Evolutionary conservation across 495 filamentous ascomycete species (phyloP), one percentile per base, ranked within the genome.

Genomic region (Trichoderma asperelloides): DNA sequence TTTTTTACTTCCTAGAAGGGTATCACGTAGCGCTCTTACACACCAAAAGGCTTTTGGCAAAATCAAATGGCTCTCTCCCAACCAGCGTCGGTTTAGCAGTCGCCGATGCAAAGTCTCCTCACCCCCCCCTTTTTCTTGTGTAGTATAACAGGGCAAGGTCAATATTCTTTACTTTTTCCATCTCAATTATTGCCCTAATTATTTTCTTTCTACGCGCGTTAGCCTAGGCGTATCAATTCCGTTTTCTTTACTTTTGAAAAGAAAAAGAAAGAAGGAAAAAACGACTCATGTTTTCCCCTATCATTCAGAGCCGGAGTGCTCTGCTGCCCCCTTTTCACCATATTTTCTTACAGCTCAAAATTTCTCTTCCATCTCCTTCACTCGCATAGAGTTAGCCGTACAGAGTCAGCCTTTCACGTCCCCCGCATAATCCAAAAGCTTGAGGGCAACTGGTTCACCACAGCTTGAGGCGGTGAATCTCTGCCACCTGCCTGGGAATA

Each of bases 31-130:
- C 43, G 43, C 55, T 18, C 55, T 60, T 13, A 12, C 25, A 13
- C 25, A 18, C 55, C 23, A 30, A 18, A 55, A 55, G 25, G n/a
- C 8, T 4, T 1, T 13, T 3, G 16, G 49, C 49, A 55, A 27
- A 60, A 60, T 60, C 55, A 60, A 60, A 60, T 60, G 55, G 9
- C n/a, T 27, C 55, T 27, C 55, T 60, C 55, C 33, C 27, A 60
- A 28, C 23, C 55, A 15, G 21, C 23, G 55, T 27, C 8, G 27
- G 49, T 16, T 16, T 9, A 28, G 23, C 12, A 28, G 13, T 30
- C 25, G 27, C 23, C 11, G 11, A 27, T 9, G 15, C 55, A 12
- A 13, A 7, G 27, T 25, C 23, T 12, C 27, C 23, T 7, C 16
- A 13, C 8, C 16, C 55, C 55, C 55, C 55, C 55, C 21, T 60